A percentile compares a stretch with the other conserved stretches of the same genome.
phyloP scores from a whole-genome alignment of 2,329 filamentous ascomycete species.

The Neofusicoccum cordaticola region DNA sequence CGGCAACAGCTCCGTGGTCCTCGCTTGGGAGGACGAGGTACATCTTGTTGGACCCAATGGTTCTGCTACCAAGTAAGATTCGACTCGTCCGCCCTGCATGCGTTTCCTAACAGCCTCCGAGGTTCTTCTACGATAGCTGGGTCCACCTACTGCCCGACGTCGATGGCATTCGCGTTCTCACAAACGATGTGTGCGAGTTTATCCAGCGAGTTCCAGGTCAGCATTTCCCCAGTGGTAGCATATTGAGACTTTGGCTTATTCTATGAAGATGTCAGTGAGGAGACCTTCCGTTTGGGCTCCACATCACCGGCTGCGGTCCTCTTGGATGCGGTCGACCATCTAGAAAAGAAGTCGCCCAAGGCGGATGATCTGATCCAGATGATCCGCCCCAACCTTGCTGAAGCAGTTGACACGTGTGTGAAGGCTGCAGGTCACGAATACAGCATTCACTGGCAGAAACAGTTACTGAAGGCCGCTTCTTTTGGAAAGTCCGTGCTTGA shows the following conservation, averaged over 20 bases:
- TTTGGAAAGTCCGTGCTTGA: constrained; percentile 97
- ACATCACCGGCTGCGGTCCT: constrained; percentile 89
- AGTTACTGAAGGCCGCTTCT: constrained; percentile 90
- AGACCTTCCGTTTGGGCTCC: constrained; percentile 85
- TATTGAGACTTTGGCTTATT: neutral
- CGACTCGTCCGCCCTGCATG: no score
- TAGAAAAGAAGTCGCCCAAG: constrained; percentile 92
- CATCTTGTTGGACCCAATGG: constrained; percentile 87
- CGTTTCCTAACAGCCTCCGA: no score
- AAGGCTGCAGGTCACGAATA: constrained; percentile 92
- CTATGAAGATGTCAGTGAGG: constrained; percentile 67
- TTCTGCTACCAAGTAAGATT: constrained; percentile 55
- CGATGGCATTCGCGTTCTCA: constrained; percentile 87
- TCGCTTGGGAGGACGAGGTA: constrained; percentile 97
- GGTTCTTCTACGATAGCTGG: constrained; percentile 83
- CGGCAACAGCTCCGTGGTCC: constrained; percentile 85
- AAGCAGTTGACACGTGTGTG: constrained; percentile 91
- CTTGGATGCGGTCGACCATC: constrained; percentile 83
- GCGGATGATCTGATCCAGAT: constrained; percentile 97
- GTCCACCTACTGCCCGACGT: constrained; percentile 85
- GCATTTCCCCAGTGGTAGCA: constrained; percentile 26
- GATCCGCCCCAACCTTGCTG: constrained; percentile 80
- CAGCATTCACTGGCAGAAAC: constrained; percentile 87
- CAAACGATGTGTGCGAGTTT: constrained; percentile 94
- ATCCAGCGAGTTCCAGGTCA: constrained; percentile 77